Evolutionary conservation across 2,329 filamentous ascomycete species (phyloP), one percentile per base, ranked within the genome.

Genomic region (Claviceps capensis): DNA sequence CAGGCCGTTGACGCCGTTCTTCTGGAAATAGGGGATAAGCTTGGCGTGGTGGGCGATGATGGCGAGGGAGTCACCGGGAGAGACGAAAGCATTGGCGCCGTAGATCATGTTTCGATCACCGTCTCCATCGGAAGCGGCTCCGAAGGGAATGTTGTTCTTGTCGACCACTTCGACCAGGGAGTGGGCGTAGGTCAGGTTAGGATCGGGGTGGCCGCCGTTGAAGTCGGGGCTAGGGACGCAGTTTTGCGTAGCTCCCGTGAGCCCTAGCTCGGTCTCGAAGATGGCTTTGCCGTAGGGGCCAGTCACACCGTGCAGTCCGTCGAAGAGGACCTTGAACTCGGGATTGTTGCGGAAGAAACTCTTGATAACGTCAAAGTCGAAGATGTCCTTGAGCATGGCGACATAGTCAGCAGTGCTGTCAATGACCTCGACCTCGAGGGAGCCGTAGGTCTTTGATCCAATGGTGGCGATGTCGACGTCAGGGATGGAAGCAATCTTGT

Each of bases 51-150:
- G 93, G 48, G 93, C 89, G 65, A 98, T 98, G 67, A 98, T 98
- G 64, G 93, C 93, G 63, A 98, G 77, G 63, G 88, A 95, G 76
- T 98, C 93, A 65, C 93, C 93, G 7, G 93, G 93, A 7, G 91
- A 97, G 56, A 98, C 93, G 65, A 98, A 98, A 45, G 86, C 83
- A 64, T 94, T 91, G 59, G 91, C 90, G 57, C 93, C 93, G 72
- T 98, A 98, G 66, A 98, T 98, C 93, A 98, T 98, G 82, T 98
- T 98, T 62, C 93, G 87, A 76, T 98, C 93, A 63, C 93, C 93
- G 63, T 98, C 93, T 61, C 93, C 93, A 61, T 98, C 93, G 57
- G 88, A 95, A 47, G 93, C 93, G 54, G 93, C 93, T 64, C 93
- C 93, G 62, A 98, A 98, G 65, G 94, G 93, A 58, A 98, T 89